Evolutionary conservation across 805 yeast species (phyloP).

Genomic region (Candida sithepensis): DNA sequence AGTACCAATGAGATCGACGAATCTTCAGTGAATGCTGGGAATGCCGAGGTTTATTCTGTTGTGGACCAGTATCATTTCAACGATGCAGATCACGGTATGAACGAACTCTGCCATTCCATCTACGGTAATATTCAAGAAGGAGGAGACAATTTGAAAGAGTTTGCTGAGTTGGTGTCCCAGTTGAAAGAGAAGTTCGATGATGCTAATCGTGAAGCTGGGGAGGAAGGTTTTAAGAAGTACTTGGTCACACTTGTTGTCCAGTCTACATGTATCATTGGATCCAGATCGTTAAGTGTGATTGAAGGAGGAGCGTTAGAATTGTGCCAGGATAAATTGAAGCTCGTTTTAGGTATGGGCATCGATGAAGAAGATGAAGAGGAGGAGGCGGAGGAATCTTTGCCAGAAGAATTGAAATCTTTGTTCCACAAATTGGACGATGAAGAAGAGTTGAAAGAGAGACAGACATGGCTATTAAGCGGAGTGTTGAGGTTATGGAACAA

Average conservation of each 20-base stretch:
- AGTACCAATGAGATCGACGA: conserved; percentile 10
- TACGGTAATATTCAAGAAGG: conserved; percentile 32
- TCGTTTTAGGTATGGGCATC: conserved; percentile 23
- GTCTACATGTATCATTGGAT: conserved; percentile 75
- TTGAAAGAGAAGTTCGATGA: conserved; percentile 19
- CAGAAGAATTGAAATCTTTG: neutral
- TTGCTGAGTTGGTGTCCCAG: conserved; percentile 23
- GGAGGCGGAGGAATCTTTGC: conserved; percentile 17
- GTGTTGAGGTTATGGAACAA: conserved; percentile 62
- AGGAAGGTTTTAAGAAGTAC: conserved; percentile 34
- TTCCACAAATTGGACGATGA: conserved; percentile 15
- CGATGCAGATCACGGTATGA: conserved; percentile 31
- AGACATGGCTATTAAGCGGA: conserved; percentile 47
- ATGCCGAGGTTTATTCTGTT: conserved; percentile 29
- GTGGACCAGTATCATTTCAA: conserved; percentile 33
- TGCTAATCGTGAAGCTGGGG: conserved; percentile 10
- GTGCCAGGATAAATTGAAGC: conserved; percentile 25
- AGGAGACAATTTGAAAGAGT: conserved; percentile 26
- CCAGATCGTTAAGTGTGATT: conserved; percentile 80
- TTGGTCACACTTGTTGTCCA: conserved; percentile 63
- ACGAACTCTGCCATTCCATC: conserved; percentile 30
- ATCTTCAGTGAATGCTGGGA: conserved; percentile 20
- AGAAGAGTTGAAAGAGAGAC: conserved; percentile 29
- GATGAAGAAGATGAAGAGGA: conserved; percentile 12
- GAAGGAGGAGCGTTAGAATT: conserved; percentile 43